Percentiles rank a stretch among this genome's conserved stretches.
These are phyloP conservation scores for Fereydounia khargensis DNA, from an alignment of 1,284 basidiomycete genomes.

Conservation along the genomic window DNA sequence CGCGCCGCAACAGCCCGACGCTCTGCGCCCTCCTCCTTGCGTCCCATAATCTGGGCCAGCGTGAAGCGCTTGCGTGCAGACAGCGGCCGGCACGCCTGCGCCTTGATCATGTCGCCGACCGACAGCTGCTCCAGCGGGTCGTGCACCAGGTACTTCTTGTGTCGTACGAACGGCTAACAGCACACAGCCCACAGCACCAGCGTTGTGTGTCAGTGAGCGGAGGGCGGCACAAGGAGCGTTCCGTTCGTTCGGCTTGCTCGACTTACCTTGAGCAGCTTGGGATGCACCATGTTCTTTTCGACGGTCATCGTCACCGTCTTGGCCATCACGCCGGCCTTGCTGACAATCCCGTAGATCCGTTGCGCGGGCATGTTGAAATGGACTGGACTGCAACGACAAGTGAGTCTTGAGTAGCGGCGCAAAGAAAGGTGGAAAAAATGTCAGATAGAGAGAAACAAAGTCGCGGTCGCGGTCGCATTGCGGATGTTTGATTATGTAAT, in stretches of 20 bases:
- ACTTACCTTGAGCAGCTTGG: constrained; percentile 47
- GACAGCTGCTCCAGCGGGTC: constrained; percentile 36
- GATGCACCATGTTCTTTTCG: constrained; percentile 39
- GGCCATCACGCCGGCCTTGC: constrained; percentile 52
- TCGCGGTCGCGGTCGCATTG: too few species aligned
- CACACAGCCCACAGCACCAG: too few species aligned
- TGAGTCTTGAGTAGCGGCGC: too few species aligned
- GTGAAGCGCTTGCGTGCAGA: constrained; percentile 50
- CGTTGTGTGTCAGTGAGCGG: too few species aligned
- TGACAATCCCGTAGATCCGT: constrained; percentile 41
- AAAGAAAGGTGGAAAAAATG: too few species aligned
- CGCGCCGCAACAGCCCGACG: constrained; percentile 27
- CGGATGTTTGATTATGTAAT: too few species aligned
- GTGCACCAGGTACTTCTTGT: constrained; percentile 54
- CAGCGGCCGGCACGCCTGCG: constrained; percentile 47
- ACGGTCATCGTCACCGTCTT: constrained; percentile 54
- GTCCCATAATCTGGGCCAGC: constrained; percentile 35
- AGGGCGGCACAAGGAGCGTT: too few species aligned
- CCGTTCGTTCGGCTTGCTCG: not conserved
- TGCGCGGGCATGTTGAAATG: constrained; percentile 27
- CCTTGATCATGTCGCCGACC: constrained; percentile 48
- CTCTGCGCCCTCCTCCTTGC: constrained; percentile 14
- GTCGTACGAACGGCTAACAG: constrained; percentile 45
- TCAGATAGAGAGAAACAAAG: too few species aligned
- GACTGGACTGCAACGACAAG: too few species aligned